Base-by-base conservation (phyloP, 768 basidiomycete species). In the Dacryopinax primogenitus region DNA sequence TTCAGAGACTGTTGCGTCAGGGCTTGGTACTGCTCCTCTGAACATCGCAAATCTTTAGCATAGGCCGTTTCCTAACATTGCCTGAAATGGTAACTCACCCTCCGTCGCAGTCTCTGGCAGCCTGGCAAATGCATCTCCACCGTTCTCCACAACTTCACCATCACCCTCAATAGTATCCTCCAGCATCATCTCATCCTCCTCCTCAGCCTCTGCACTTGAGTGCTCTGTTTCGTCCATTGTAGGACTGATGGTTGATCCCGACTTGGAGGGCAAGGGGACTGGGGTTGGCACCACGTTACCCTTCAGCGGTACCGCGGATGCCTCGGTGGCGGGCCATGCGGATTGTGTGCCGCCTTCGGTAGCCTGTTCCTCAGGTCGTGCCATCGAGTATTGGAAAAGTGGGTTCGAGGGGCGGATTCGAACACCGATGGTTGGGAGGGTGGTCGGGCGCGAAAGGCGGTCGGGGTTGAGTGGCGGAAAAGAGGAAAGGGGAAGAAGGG, bases 1-100 rank as follows among this genome's bases (percentile, higher is more conserved):
- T 92, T 92, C 65, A 92, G 81, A 15, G 87, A 85, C 74, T 92
- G 90, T 2, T 83, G 83, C 21, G 85, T 91, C 72, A 90, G 75
- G 28, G 75, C 68, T 68, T 80, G 79, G 45, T 78, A 58, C 32
- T 58, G 51, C 51, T 58, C 51, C 21, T 58, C 51, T 58, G 30
- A 11, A 58, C 23, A 32, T 58, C 18, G 26, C n/a, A n/a, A n/a
- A n/a, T n/a, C n/a, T n/a, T n/a, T n/a, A n/a, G n/a, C n/a, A n/a
- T n/a, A n/a, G n/a, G n/a, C n/a, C n/a, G n/a, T n/a, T n/a, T n/a
- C n/a, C n/a, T n/a, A n/a, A n/a, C n/a, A n/a, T n/a, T n/a, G 30
- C 3, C 9, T 23, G 23, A 3, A 15, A 6, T 13, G 13, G 26
- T 15, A 9, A 58, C 51, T 58, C 51, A 21, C 51, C 51, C 21